These are phyloP conservation scores for Syzygium aqueum DNA, from an alignment of 345 rosid genomes.

Conservation along the genomic window DNA sequence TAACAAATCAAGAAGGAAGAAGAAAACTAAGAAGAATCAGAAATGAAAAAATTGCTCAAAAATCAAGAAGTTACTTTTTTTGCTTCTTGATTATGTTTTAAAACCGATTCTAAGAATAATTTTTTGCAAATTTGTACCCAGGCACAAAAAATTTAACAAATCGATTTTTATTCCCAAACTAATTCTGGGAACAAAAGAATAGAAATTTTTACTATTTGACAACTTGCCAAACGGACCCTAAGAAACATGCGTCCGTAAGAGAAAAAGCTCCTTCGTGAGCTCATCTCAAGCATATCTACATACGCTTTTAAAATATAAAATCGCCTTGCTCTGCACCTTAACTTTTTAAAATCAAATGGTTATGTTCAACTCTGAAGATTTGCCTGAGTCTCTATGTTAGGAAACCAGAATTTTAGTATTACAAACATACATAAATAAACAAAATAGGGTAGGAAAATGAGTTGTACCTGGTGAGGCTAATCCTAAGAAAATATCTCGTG, in stretches of 20 bases:
- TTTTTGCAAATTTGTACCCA: too few relatives aligned
- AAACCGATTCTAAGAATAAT: too few relatives aligned
- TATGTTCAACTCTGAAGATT: not conserved
- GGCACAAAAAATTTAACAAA: too few relatives aligned
- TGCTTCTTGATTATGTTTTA: too few relatives aligned
- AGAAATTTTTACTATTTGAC: too few relatives aligned
- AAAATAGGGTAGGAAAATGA: not conserved
- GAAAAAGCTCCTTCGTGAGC: not conserved
- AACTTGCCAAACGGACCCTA: too few relatives aligned
- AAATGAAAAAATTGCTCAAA: too few relatives aligned
- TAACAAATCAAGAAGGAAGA: too few relatives aligned
- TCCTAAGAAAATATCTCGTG: not conserved
- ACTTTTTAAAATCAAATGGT: not conserved
- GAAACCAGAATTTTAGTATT: not conserved
- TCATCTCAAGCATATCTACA: not conserved
- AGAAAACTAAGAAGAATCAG: too few relatives aligned
- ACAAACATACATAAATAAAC: not conserved
- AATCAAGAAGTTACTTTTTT: too few relatives aligned
- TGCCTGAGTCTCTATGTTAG: not conserved
- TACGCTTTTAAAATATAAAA: not conserved
- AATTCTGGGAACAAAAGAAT: too few relatives aligned
- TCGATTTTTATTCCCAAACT: too few relatives aligned
- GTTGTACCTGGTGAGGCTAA: not conserved
- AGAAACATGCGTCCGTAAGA: not conserved
- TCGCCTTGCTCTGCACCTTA: not conserved